Evolutionary conservation across 1,284 basidiomycete genomes (phyloP).

Genomic region (Ustilago cynodontis): DNA sequence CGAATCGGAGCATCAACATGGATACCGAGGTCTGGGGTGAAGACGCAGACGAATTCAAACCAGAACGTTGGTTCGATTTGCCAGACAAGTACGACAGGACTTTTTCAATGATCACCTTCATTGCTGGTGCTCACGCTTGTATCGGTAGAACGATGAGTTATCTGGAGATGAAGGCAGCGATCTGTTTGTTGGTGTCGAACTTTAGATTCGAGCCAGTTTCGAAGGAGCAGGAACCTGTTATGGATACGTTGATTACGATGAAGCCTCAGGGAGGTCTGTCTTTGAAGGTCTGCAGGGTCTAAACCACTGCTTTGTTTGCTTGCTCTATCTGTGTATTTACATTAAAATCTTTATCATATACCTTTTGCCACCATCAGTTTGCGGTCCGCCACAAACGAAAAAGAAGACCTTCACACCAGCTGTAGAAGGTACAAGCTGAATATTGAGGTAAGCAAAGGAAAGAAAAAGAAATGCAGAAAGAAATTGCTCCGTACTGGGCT

Average conservation of each 20-base stretch:
- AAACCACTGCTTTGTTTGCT: not conserved
- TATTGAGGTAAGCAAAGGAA: not conserved
- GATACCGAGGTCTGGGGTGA: constrained; percentile 53
- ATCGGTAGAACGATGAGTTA: constrained; percentile 60
- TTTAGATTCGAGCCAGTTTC: constrained; percentile 51
- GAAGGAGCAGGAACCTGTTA: constrained; percentile 36
- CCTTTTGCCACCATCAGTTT: no score
- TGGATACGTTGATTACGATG: constrained; percentile 59
- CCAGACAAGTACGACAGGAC: constrained; percentile 57
- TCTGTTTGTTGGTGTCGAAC: constrained; percentile 55
- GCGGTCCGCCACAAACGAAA: no score
- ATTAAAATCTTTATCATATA: not conserved
- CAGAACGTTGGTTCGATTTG: constrained; percentile 58
- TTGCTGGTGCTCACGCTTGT: constrained; percentile 60
- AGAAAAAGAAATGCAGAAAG: constrained; percentile 14
- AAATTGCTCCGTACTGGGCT: constrained; percentile 53
- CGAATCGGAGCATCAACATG: constrained; percentile 54
- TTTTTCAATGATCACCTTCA: constrained; percentile 58
- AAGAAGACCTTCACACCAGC: no score
- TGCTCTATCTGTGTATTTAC: not conserved
- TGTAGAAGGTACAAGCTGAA: no score
- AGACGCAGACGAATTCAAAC: constrained; percentile 57
- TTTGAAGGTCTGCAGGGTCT: constrained; percentile 38
- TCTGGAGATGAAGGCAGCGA: constrained; percentile 57
- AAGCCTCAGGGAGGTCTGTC: constrained; percentile 55